These are phyloP conservation scores for Nicotiana otophora DNA, from an alignment of 257 asterid species.

Conservation along the genomic window DNA sequence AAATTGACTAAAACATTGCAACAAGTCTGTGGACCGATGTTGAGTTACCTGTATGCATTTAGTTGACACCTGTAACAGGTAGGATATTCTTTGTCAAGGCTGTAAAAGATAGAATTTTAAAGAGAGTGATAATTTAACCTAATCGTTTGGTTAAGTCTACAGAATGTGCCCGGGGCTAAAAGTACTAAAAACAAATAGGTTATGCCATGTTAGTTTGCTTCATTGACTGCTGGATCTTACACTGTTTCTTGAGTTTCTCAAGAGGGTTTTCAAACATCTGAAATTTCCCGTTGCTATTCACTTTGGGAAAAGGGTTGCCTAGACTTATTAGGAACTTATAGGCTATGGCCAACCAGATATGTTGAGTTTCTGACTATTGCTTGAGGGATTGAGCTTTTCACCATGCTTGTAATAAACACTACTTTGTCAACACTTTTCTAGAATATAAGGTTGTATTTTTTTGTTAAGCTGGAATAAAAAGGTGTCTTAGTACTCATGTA, in stretches of 20 bases:
- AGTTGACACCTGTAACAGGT: not conserved
- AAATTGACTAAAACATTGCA: not conserved
- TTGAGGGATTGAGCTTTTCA: not conserved
- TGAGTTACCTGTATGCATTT: not conserved
- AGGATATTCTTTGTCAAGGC: not conserved
- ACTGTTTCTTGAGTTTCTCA: not conserved
- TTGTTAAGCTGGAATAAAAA: not conserved
- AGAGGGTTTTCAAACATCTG: not conserved
- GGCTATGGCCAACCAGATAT: not conserved
- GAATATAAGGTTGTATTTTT: not conserved
- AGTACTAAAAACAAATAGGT: not conserved
- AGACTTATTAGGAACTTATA: not conserved
- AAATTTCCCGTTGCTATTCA: not conserved
- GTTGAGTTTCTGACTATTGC: not conserved
- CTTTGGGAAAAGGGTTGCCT: not conserved
- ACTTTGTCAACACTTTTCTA: not conserved
- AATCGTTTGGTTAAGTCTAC: not conserved
- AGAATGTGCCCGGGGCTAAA: not conserved
- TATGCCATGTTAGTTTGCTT: not conserved
- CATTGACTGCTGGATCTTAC: not conserved
- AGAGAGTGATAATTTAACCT: not conserved
- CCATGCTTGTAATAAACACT: not conserved
- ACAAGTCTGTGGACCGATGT: not conserved
- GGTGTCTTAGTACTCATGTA: not conserved
- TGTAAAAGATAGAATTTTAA: not conserved